phyloP scores from a whole-genome alignment of 2,329 filamentous ascomycete genomes.

The Aspergillus jensenii region DNA sequence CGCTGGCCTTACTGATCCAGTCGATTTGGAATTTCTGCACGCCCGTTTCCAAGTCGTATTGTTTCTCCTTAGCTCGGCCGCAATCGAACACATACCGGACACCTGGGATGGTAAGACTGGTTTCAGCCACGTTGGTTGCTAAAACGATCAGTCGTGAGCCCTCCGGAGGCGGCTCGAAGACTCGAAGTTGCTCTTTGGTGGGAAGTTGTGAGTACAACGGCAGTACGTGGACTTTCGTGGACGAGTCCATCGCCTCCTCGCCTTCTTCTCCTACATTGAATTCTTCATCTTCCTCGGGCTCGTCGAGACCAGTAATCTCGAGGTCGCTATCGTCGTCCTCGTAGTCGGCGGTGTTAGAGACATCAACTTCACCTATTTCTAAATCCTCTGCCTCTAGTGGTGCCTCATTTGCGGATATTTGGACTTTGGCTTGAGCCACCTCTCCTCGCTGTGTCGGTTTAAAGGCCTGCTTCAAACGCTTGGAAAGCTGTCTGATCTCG shows the following conservation, averaged over 20 bases:
- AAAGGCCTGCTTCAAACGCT: constrained; percentile 70
- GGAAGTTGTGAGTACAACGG: constrained; percentile 91
- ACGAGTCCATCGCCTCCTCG: constrained; percentile 56
- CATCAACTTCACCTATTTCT: constrained; percentile 66
- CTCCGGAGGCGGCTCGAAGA: constrained; percentile 83
- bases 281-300: constrained; percentile 63
- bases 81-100: constrained; percentile 96
- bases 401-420: constrained; percentile 73
- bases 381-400: constrained; percentile 84
- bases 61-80: constrained; percentile 86
- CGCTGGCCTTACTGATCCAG: constrained; percentile 97
- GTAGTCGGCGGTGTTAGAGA: constrained; percentile 51
- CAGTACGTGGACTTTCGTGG: constrained; percentile 77
- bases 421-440: constrained; percentile 64
- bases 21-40: constrained; percentile 94
- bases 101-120: constrained; percentile 92
- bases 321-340: constrained; percentile 57
- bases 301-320: constrained; percentile 61
- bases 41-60: constrained; percentile 81
- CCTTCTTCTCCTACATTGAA: constrained; percentile 59
- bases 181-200: constrained; percentile 83
- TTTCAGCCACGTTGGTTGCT: constrained; percentile 96
- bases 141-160: constrained; percentile 82
- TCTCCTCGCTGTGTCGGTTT: constrained; percentile 52
- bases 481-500: constrained; percentile 83